Conservation (phyloP, 768 basidiomycete species). For the Podaxis sp. region DNA sequence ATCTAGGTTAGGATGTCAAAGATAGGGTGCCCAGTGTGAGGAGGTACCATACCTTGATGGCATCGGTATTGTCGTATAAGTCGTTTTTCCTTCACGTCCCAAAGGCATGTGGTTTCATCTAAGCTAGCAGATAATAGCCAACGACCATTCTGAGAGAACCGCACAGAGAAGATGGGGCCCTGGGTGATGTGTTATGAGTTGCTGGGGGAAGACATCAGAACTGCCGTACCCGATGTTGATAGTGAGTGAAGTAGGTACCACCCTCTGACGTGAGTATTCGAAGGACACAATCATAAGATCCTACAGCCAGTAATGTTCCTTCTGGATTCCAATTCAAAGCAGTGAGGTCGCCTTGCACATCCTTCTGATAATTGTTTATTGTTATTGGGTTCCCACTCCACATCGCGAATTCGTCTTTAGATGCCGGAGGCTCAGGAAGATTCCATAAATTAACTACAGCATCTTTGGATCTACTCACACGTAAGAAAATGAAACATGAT, state of each 20-base stretch:
- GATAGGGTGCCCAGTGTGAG: background rate
- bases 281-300: slow-evolving; percentile 70
- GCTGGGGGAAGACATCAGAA: slow-evolving; percentile 4
- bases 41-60: slow-evolving; percentile 51
- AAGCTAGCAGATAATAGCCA: slow-evolving; percentile 76
- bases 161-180: slow-evolving; percentile 78
- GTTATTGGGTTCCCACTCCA: slow-evolving; percentile 33
- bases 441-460: slow-evolving; percentile 73
- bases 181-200: slow-evolving; percentile 34
- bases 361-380: slow-evolving; percentile 45
- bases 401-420: slow-evolving; percentile 25
- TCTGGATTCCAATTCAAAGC: slow-evolving; percentile 74
- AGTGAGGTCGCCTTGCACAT: slow-evolving; percentile 60
- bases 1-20: slow-evolving; percentile 31
- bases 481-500: background rate
- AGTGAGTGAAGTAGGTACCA: slow-evolving; percentile 56
- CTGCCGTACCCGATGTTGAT: slow-evolving; percentile 58
- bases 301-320: slow-evolving; percentile 71
- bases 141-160: slow-evolving; percentile 69
- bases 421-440: slow-evolving; percentile 39
- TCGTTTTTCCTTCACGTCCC: slow-evolving; percentile 64
- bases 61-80: slow-evolving; percentile 59
- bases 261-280: slow-evolving; percentile 63
- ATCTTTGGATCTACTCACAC: slow-evolving; percentile 61
- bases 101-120: slow-evolving; percentile 74